phyloP scores from a whole-genome alignment of 805 yeast genomes.

The Maudiozyma pseudohumilis region DNA sequence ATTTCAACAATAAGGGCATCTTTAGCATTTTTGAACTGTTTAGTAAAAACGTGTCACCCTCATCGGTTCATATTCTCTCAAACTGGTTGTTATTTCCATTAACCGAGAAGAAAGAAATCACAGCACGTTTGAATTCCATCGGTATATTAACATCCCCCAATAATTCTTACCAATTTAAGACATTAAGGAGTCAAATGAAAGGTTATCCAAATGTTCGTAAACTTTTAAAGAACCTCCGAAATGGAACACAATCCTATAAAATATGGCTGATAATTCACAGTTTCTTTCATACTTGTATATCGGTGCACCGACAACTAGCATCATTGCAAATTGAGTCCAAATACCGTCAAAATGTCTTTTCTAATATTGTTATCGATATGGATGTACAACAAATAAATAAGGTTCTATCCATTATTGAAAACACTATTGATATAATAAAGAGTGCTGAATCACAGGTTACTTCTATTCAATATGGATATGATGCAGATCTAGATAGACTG shows the following conservation, averaged over 20 bases:
- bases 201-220: slow-evolving; percentile 25
- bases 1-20: slow-evolving; percentile 10
- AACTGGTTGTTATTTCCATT: slow-evolving; percentile 32
- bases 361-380: slow-evolving; percentile 7
- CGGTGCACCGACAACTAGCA: no score
- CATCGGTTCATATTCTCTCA: slow-evolving; percentile 25
- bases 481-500: slow-evolving; percentile 22
- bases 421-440: slow-evolving; percentile 31
- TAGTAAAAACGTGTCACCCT: slow-evolving; percentile 20
- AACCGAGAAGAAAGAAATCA: slow-evolving; percentile 19
- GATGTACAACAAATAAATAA: slow-evolving; percentile 6
- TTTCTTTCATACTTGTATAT: no score
- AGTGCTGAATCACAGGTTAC: slow-evolving; percentile 26
- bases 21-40: slow-evolving; percentile 15
- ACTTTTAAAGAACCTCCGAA: slow-evolving; percentile 13
- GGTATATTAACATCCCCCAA: slow-evolving; percentile 15
- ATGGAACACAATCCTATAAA: slow-evolving; percentile 20
- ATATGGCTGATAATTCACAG: slow-evolving; percentile 27
- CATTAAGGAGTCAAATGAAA: slow-evolving; percentile 16
- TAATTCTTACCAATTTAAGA: slow-evolving; percentile 15
- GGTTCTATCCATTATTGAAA: slow-evolving; percentile 16
- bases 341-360: no score
- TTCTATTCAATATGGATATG: slow-evolving; percentile 29
- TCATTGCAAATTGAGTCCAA: no score
- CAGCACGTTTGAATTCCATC: slow-evolving; percentile 25